Conservation (phyloP, 805 yeast genomes). For the Ogataea pignaliae region DNA sequence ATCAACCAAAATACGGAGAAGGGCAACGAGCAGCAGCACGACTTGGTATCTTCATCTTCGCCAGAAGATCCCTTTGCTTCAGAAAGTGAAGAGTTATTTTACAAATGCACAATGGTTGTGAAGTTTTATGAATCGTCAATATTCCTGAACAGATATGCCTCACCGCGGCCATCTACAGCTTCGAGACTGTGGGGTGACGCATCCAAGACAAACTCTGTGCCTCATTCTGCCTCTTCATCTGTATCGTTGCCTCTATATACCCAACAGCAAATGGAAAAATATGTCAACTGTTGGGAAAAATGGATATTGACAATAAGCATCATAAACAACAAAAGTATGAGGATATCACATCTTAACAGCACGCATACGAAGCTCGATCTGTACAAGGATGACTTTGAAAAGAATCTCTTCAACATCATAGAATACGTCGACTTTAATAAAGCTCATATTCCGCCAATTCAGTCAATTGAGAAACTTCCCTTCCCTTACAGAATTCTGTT, state of each 20-base stretch:
- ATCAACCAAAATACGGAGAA: background rate
- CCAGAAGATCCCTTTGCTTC: background rate
- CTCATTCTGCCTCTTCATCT: constrained; percentile 18
- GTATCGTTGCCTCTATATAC: constrained; percentile 5
- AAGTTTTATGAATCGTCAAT: constrained; percentile 24
- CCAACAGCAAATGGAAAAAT: constrained; percentile 31
- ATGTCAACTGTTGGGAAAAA: constrained; percentile 57
- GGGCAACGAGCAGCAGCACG: background rate
- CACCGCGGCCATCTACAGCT: constrained; percentile 27
- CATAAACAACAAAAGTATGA: constrained; percentile 22
- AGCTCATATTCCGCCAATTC: constrained; percentile 70
- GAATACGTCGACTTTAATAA: constrained; percentile 52
- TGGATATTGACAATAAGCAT: constrained; percentile 58
- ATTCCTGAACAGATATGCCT: constrained; percentile 2
- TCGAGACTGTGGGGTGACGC: constrained; percentile 49
- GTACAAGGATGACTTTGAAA: constrained; percentile 36
- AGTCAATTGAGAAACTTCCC: constrained; percentile 60
- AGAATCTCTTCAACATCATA: constrained; percentile 41
- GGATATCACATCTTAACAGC: constrained; percentile 11
- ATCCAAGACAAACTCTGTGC: constrained; percentile 6
- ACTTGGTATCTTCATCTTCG: constrained; percentile 1
- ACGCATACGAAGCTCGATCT: constrained; percentile 14
- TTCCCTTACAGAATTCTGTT: constrained; percentile 47
- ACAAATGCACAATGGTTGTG: constrained; percentile 31
- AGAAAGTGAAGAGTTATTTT: constrained; percentile 9